These are phyloP conservation scores for Pyropia yezoensis DNA, from an alignment of 23 red algal genomes.

Conservation along the genomic window DNA sequence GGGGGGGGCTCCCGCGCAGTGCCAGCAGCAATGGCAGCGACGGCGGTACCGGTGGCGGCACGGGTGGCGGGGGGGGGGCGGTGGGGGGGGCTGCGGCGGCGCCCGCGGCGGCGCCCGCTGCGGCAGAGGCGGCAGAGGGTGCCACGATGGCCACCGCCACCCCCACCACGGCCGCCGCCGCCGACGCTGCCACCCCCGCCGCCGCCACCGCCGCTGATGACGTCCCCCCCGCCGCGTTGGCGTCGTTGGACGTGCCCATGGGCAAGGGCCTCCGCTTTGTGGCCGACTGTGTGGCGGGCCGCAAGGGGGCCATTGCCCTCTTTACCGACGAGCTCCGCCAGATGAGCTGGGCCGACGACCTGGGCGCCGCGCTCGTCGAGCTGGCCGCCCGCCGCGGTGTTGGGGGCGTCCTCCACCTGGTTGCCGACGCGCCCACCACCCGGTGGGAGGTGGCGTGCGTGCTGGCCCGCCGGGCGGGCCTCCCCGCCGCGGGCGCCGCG, in stretches of 20 bases:
- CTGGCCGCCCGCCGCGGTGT: conserved; percentile 37
- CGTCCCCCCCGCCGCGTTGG: not conserved
- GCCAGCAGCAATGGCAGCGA: too few species aligned
- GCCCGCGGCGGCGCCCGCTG: too few species aligned
- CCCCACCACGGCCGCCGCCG: too few species aligned
- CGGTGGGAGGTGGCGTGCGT: conserved; percentile 64
- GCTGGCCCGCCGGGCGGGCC: conserved; percentile 25
- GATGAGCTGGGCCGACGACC: conserved; percentile 90
- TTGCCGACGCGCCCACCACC: conserved; percentile 52
- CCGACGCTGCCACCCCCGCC: too few species aligned
- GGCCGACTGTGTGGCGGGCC: conserved; percentile 40
- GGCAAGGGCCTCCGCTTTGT: conserved; percentile 78
- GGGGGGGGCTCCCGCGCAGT: too few species aligned
- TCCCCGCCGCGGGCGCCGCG: conserved; percentile 10
- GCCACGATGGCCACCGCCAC: too few species aligned
- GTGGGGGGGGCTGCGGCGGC: too few species aligned
- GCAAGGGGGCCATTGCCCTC: conserved; percentile 54
- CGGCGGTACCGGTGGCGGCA: too few species aligned
- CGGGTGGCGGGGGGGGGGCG: too few species aligned
- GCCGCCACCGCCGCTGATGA: not conserved
- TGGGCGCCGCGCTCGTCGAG: conserved; percentile 69
- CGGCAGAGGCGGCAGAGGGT: too few species aligned
- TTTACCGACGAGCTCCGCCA: conserved; percentile 92
- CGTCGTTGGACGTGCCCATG: not conserved
- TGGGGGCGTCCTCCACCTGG: conserved; percentile 60